phyloP scores from a whole-genome alignment of 2,329 filamentous ascomycete genomes.

The Ceratocystis albifundus region DNA sequence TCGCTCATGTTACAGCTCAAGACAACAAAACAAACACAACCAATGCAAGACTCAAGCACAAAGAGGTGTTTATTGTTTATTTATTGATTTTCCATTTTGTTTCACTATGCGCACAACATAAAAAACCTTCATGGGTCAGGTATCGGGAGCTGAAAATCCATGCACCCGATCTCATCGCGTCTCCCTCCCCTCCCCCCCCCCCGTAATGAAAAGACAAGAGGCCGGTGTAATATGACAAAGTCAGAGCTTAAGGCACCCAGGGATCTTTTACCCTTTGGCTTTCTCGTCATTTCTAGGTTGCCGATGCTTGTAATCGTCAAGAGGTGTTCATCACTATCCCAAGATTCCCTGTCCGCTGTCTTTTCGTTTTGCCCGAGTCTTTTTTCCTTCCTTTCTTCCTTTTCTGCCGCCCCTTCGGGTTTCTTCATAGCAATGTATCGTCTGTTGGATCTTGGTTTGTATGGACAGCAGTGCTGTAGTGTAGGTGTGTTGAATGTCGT shows the following conservation, averaged over 20 bases:
- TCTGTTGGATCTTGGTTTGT: too few species aligned
- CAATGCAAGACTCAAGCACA: neutral
- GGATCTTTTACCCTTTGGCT: neutral
- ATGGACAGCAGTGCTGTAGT: too few species aligned
- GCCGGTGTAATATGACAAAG: neutral
- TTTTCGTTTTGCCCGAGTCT: too few species aligned
- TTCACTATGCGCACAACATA: neutral
- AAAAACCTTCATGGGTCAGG: neutral
- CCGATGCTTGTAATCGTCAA: too few species aligned
- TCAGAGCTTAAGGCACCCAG: neutral
- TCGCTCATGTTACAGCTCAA: conserved; percentile 8
- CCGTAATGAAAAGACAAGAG: neutral
- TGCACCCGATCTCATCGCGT: conserved; percentile 8
- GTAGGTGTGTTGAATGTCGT: too few species aligned
- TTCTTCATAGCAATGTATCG: too few species aligned
- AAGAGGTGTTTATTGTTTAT: neutral
- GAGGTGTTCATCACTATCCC: too few species aligned
- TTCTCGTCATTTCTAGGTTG: neutral
- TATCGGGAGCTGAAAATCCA: conserved; percentile 10
- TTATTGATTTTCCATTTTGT: neutral
- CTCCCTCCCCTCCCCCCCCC: too few species aligned
- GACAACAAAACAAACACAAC: neutral
- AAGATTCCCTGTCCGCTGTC: too few species aligned
- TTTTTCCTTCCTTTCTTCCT: too few species aligned
- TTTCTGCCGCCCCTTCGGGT: too few species aligned